These are phyloP conservation scores for Sanguinoderma infundibulare DNA, from an alignment of 1,284 basidiomycete species.

Conservation along the genomic window DNA sequence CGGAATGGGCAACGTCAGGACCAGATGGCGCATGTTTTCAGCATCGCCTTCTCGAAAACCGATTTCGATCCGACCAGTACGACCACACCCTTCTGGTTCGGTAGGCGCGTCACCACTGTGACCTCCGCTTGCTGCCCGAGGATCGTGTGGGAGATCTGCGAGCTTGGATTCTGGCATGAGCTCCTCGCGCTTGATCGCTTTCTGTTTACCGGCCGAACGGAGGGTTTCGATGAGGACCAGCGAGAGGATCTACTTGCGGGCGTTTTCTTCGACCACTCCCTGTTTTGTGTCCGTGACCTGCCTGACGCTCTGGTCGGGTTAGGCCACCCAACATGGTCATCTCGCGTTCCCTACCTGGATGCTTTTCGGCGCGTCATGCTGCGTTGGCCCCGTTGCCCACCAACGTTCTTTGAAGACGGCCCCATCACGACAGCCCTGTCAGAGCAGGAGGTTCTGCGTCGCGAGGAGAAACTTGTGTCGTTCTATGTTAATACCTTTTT, in stretches of 20 bases:
- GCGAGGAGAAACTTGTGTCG: not conserved
- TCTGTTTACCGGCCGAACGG: too few species aligned
- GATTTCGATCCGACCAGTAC: not conserved
- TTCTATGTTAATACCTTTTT: not conserved
- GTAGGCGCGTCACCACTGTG: not conserved
- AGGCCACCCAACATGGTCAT: not conserved
- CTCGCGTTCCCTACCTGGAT: slow-evolving; percentile 35
- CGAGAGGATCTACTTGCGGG: not conserved
- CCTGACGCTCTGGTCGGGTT: not conserved
- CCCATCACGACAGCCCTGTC: not conserved
- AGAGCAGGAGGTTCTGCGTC: not conserved
- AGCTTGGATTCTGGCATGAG: not conserved
- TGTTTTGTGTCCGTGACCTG: not conserved
- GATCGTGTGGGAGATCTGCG: not conserved
- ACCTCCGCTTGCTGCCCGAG: not conserved
- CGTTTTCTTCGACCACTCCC: not conserved
- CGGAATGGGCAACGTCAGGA: not conserved
- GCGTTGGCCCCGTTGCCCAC: not conserved
- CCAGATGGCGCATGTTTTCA: not conserved
- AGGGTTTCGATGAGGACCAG: not conserved
- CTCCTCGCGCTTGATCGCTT: not conserved
- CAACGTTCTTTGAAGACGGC: not conserved
- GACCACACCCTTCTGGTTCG: not conserved
- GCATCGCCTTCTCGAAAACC: not conserved
- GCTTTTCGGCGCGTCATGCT: not conserved